These are phyloP conservation scores for Aegilops umbellulata DNA, from an alignment of 176 grass and related monocot species.

Conservation along the genomic window DNA sequence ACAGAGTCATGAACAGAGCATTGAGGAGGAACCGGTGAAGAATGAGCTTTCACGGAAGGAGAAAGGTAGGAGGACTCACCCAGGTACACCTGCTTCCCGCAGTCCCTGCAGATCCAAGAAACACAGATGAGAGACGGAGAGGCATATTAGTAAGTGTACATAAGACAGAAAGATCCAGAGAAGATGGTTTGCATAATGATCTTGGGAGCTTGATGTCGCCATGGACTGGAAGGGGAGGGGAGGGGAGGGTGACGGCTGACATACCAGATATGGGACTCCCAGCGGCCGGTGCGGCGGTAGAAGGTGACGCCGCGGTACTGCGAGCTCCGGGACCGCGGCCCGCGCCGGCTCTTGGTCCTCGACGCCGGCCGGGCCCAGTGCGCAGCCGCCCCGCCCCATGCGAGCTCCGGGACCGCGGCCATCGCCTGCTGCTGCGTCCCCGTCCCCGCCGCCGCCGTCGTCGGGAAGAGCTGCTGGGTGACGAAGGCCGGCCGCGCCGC, in stretches of 20 bases:
- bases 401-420: not conserved
- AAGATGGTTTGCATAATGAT: not conserved
- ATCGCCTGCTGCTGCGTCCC: not conserved
- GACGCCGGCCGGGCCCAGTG: conserved; percentile 24
- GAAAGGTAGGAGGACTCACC: conserved; percentile 29
- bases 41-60: too few species aligned
- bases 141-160: too few species aligned
- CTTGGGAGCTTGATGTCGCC: not conserved
- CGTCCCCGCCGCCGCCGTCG: not conserved
- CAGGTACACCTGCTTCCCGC: conserved; percentile 77
- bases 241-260: not conserved
- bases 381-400: not conserved
- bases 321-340: conserved; percentile 88
- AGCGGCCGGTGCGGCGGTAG: conserved; percentile 92
- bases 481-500: conserved; percentile 15
- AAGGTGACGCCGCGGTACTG: conserved; percentile 99
- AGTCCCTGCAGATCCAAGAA: conserved; percentile 49
- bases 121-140: not conserved
- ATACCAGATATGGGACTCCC: conserved; percentile 99
- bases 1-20: not conserved
- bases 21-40: not conserved
- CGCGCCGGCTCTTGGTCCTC: conserved; percentile 75
- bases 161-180: not conserved
- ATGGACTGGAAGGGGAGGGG: not conserved
- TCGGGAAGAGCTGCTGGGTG: conserved; percentile 69